Evolutionary conservation across 805 yeast species (phyloP).

Genomic region (Starmerella sirachaensis): DNA sequence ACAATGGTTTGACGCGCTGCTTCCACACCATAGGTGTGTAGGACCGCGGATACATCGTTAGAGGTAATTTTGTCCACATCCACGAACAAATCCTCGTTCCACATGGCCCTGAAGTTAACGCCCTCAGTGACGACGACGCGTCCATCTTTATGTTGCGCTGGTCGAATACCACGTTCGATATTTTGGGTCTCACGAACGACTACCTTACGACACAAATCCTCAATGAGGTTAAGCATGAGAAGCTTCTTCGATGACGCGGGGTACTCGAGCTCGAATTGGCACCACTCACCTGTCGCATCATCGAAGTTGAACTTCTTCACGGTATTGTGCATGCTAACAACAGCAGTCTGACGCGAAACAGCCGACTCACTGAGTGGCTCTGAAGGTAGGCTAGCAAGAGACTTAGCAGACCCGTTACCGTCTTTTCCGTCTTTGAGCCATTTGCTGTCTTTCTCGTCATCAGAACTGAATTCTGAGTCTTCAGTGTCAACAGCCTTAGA

Average conservation of each 20-base stretch:
- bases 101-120: constrained; percentile 93
- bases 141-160: constrained; percentile 55
- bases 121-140: constrained; percentile 90
- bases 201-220: constrained; percentile 75
- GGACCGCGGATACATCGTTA: constrained; percentile 84
- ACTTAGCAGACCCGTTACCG: constrained; percentile 2
- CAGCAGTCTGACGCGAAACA: constrained; percentile 74
- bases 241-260: constrained; percentile 81
- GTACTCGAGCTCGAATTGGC: constrained; percentile 74
- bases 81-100: constrained; percentile 92
- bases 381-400: neutral
- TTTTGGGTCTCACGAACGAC: constrained; percentile 86
- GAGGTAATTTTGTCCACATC: constrained; percentile 82
- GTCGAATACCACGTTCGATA: constrained; percentile 88
- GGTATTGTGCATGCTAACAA: constrained; percentile 58
- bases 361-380: constrained; percentile 46
- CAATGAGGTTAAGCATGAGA: constrained; percentile 93
- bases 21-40: constrained; percentile 91
- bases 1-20: constrained; percentile 98
- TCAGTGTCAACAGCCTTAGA: constrained; percentile 9
- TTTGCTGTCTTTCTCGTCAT: constrained; percentile 6
- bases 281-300: constrained; percentile 80
- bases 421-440: constrained; percentile 18
- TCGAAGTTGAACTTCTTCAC: constrained; percentile 79
- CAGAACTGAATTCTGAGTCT: constrained; percentile 12